Evolutionary conservation across 495 filamentous ascomycete genomes (phyloP), one percentile per base, ranked within the genome.

Genomic region (Aspergillus nanangensis): DNA sequence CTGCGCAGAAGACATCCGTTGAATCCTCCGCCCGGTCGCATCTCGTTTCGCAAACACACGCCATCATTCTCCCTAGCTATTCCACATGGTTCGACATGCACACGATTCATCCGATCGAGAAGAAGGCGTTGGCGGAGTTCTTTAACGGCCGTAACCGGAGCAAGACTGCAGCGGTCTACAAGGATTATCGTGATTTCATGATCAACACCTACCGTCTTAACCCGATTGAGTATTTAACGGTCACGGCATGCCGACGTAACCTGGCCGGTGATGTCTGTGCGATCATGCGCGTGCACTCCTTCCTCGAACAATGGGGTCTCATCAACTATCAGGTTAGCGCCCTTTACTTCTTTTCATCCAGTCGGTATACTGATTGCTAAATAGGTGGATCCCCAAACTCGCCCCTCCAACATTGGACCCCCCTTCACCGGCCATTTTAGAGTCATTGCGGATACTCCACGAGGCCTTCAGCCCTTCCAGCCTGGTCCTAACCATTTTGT

Each of bases 21-120:
- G 92, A 95, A 69, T 77, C 83, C 31, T 82, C 88, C 4, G 93
- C 93, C 35, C 86, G 92, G 32, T 82, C 88, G 52, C 93, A 96
- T 59, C 82, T 98, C 20, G 84, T 94, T 42, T 82, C 86, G 15
- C 93, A 97, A 66, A 93, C 88, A 44, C 90, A 96, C 61, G 78
- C 88, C 34, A 96, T 97, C 53, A 90, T 98, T 46, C 81, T 98
- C 4, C 93, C 93, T 13, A 95, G 89, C 58, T 98, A 97, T 60
- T 92, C 89, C 51, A 86, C 84, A 20, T 98, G 93, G 93, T 98
- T 98, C 61, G 94, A 98, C 65, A 96, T 96, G 92, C 87, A 92
- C 63, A 75, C 78, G 19, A 83, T 97, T 53, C 83, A 95, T 62
- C 76, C 76, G 32, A 86, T 95, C 53, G 93, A 98, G 75, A 82